Evolutionary conservation across 208 protist genomes (phyloP).

Genomic region (Trypanosoma brucei): DNA sequence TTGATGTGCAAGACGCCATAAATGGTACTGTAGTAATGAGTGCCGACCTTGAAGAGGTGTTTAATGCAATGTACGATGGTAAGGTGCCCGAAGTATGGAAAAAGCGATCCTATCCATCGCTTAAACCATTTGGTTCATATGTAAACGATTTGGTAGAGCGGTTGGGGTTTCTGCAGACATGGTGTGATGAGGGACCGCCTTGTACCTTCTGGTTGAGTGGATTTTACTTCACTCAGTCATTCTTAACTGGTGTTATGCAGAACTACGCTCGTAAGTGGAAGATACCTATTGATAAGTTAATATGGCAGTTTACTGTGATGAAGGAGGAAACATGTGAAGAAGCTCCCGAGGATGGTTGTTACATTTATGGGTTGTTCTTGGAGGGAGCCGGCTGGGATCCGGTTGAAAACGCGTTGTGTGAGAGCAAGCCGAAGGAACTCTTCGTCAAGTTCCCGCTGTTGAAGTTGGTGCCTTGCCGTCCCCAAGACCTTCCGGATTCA

Average conservation of each 20-base stretch:
- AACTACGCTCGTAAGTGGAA: slow-evolving; percentile 95
- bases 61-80: slow-evolving; percentile 90
- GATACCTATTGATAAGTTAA: slow-evolving; percentile 96
- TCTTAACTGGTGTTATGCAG: slow-evolving; percentile 95
- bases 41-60: slow-evolving; percentile 92
- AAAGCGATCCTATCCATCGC: slow-evolving; percentile 92
- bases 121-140: slow-evolving; percentile 96
- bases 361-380: slow-evolving; percentile 87
- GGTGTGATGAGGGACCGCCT: slow-evolving; percentile 83
- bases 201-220: slow-evolving; percentile 93
- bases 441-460: slow-evolving; percentile 87
- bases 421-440: slow-evolving; percentile 90
- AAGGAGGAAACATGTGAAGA: slow-evolving; percentile 33
- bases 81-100: slow-evolving; percentile 91
- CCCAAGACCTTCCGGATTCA: slow-evolving; percentile 42
- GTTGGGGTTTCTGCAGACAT: slow-evolving; percentile 89
- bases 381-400: slow-evolving; percentile 85
- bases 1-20: slow-evolving; percentile 94
- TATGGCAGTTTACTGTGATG: slow-evolving; percentile 91
- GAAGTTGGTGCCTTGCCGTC: slow-evolving; percentile 48
- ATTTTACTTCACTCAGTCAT: slow-evolving; percentile 98
- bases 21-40: slow-evolving; percentile 97
- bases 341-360: slow-evolving; percentile 82
- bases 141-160: slow-evolving; percentile 92
- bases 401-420: slow-evolving; percentile 60